Conservation (phyloP, 2,329 filamentous ascomycete genomes). For the Sclerotinia spermophila region DNA sequence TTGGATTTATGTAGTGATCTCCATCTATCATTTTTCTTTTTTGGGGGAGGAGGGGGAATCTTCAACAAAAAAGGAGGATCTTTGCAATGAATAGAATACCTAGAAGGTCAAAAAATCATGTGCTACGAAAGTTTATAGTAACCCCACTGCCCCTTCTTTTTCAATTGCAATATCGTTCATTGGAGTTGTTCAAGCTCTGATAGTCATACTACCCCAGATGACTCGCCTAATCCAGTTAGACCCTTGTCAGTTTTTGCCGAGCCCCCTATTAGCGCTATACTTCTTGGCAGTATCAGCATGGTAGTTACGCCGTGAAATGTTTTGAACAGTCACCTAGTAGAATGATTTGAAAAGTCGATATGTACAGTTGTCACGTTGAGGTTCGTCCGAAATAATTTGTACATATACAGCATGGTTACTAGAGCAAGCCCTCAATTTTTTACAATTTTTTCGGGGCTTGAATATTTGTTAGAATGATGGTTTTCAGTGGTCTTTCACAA, state of each 20-base stretch:
- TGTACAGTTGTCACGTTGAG: no score
- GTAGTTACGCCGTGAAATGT: background rate
- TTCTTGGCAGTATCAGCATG: background rate
- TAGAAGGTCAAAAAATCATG: background rate
- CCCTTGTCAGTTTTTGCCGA: background rate
- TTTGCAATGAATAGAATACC: background rate
- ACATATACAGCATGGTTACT: no score
- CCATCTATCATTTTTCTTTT: background rate
- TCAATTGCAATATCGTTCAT: background rate
- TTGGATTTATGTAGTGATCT: background rate
- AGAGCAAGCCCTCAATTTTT: background rate
- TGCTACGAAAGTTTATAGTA: background rate
- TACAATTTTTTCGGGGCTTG: background rate
- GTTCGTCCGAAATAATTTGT: no score
- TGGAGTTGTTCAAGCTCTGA: background rate
- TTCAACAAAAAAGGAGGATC: accelerated
- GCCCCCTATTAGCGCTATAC: background rate
- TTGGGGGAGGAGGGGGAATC: no score
- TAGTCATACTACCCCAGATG: background rate
- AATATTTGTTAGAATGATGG: no score
- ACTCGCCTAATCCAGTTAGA: background rate
- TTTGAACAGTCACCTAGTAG: background rate
- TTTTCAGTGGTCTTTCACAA: no score
- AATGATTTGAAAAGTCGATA: no score
- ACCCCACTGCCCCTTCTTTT: background rate